Percentiles rank a stretch among this genome's conserved stretches.
These are phyloP conservation scores for Turnera subulata DNA, from an alignment of 345 rosid genomes.

Conservation along the genomic window DNA sequence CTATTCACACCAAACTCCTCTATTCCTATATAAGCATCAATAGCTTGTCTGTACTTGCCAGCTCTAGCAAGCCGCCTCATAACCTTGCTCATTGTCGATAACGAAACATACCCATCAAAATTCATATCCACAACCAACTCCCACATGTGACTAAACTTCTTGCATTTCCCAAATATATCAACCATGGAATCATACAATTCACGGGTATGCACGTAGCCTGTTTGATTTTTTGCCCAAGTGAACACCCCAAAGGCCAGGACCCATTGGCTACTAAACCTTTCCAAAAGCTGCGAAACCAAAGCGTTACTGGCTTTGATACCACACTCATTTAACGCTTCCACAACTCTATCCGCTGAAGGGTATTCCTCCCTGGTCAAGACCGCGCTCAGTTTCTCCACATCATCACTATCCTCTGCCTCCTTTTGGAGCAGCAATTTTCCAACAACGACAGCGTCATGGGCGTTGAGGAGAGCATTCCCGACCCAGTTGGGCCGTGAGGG, in stretches of 20 bases:
- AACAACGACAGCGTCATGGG: too few species aligned
- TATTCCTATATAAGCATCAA: constrained; percentile 48
- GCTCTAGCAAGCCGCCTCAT: constrained; percentile 70
- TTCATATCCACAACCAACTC: constrained; percentile 54
- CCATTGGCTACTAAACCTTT: constrained; percentile 61
- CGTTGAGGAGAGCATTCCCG: too few species aligned
- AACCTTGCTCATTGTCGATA: too few species aligned
- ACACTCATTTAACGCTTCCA: too few species aligned
- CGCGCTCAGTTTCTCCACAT: too few species aligned
- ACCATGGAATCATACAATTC: constrained; percentile 53
- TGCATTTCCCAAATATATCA: constrained; percentile 58
- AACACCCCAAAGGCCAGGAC: constrained; percentile 53
- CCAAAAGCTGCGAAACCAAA: constrained; percentile 51
- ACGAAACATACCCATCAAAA: constrained; percentile 41
- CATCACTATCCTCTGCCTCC: too few species aligned
- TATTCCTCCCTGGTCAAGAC: too few species aligned
- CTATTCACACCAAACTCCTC: constrained; percentile 50
- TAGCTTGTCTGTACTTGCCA: constrained; percentile 47
- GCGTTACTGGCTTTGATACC: constrained; percentile 31
- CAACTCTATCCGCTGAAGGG: too few species aligned
- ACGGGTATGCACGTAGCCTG: constrained; percentile 50
- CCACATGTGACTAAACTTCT: constrained; percentile 59
- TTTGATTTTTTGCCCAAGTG: constrained; percentile 74
- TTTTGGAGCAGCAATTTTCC: too few species aligned
- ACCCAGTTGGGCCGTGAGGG: too few species aligned